Evolutionary conservation across 1,139 yeast genomes (phyloP).

Genomic region (Pichia sp.): DNA sequence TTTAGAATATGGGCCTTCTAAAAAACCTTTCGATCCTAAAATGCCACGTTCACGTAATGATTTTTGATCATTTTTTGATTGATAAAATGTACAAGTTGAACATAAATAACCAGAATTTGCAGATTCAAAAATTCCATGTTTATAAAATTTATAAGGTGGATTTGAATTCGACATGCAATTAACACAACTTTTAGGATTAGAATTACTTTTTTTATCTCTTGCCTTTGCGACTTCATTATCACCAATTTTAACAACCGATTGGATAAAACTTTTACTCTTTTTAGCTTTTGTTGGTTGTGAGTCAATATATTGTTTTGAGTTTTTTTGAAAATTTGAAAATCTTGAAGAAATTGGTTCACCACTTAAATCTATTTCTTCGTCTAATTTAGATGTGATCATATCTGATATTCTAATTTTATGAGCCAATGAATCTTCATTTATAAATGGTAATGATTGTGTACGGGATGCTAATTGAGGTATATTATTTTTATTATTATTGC

Average conservation of each 20-base stretch:
- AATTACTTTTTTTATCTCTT: no score
- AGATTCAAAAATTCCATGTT: conserved; percentile 28
- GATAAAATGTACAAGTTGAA: conserved; percentile 23
- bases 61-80: conserved; percentile 20
- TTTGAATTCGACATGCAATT: conserved; percentile 27
- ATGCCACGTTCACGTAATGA: conserved; percentile 28
- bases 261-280: conserved; percentile 27
- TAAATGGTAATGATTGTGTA: conserved; percentile 31
- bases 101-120: conserved; percentile 32
- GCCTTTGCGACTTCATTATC: conserved; percentile 16
- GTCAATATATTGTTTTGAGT: conserved; percentile 11
- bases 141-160: conserved; percentile 30
- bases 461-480: conserved; percentile 28
- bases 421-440: conserved; percentile 27
- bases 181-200: conserved; percentile 25
- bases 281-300: conserved; percentile 26
- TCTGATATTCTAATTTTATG: conserved; percentile 28
- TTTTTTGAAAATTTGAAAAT: conserved; percentile 27
- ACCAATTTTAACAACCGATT: conserved; percentile 28
- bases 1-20: conserved; percentile 28
- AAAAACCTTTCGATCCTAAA: conserved; percentile 28
- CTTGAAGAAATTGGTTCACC: conserved; percentile 27
- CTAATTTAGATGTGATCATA: conserved; percentile 15
- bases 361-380: conserved; percentile 20
- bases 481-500: conserved; percentile 4